Conservation (phyloP, 768 basidiomycete genomes). For the Cytidiella melzeri region DNA sequence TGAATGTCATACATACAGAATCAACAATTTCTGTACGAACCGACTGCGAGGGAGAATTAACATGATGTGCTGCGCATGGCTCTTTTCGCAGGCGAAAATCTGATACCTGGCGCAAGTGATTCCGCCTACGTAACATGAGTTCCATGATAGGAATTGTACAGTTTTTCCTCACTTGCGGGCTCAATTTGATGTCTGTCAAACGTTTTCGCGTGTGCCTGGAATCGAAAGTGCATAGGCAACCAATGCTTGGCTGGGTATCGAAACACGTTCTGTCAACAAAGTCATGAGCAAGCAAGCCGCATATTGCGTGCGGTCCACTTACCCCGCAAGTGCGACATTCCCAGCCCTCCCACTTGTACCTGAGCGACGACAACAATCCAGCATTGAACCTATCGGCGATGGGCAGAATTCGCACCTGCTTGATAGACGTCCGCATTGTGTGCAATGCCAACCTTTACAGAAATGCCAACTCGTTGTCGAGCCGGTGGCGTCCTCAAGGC, state of each 20-base stretch:
- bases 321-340: conserved; percentile 62
- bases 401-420: conserved; percentile 45
- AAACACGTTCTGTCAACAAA: conserved; percentile 8
- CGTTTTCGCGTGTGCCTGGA: background rate
- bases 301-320: too few relatives aligned
- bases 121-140: background rate
- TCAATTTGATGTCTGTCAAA: conserved; percentile 5
- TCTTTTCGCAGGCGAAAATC: conserved; percentile 3
- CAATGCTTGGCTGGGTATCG: conserved; percentile 7
- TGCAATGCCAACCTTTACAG: conserved; percentile 66
- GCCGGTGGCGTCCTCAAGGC: conserved; percentile 23
- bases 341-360: conserved; percentile 72
- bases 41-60: conserved; percentile 14
- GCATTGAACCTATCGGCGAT: background rate
- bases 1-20: background rate
- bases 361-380: conserved; percentile 25
- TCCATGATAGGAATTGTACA: too few relatives aligned
- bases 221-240: conserved; percentile 5
- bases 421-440: conserved; percentile 62
- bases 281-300: background rate
- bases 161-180: background rate
- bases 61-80: conserved; percentile 1
- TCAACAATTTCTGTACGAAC: background rate
- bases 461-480: conserved; percentile 50
- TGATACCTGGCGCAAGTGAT: background rate